Base-by-base conservation (phyloP, 371 early-diverging fungal species). In the Globomyces sp. region DNA sequence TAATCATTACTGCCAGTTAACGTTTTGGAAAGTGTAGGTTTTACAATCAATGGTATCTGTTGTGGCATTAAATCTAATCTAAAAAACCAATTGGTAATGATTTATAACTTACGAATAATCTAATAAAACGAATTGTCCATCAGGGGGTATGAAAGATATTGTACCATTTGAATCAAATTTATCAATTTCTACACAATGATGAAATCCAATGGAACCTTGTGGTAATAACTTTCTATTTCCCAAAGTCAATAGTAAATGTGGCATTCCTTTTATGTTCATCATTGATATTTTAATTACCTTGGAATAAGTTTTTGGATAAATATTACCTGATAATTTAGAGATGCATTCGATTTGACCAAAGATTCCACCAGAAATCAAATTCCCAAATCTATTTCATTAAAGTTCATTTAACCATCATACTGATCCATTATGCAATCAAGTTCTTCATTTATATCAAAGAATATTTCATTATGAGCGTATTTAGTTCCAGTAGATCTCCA, bases 141-240 rank as follows among this genome's bases (percentile, higher is more conserved):
- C 95, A 4, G 97, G 97, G 11, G 97, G 97, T 2, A 95, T 86
- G 83, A 95, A 96, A 1, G 90, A 92, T 13, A 96, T 75, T 1
- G 86, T 77, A 39, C 87, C 84, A 59, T 94, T 92, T 45, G 82
- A 80, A 60, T 92, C 90, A 86, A 89, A 96, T 62, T 90, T 89
- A 51, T 84, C 80, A 71, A 62, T 36, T 4, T 72, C 11, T 3
- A 95, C 94, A 71, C 93, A 93, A 0, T 91, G 93, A 77, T 96
- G 97, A 73, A 96, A 92, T 51, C 90, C 87, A 43, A 69, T 64
- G 63, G 73, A 68, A n/a, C 82, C 85, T 73, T 92, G 91, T 64
- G 90, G 92, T 65, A 96, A 82, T 2, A 89, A 69, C 48, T 82
- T 72, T 3, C 89, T 85, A 67, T 90, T 90, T 36, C 81, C 78